phyloP scores from a whole-genome alignment of 129 eudicot genomes.

The Saussurea involucrata region DNA sequence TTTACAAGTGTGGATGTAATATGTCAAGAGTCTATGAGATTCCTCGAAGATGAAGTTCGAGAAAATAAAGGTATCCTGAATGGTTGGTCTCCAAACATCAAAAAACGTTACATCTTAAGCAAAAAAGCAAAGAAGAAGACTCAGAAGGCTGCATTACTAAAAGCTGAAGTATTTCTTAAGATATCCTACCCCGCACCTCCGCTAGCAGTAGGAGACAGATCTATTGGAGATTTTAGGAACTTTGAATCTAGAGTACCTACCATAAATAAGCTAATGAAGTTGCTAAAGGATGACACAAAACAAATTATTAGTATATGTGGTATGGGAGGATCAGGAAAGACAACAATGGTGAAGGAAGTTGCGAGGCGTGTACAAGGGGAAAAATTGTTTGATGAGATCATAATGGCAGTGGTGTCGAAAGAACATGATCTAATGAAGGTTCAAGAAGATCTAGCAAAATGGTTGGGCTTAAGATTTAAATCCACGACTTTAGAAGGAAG shows the following conservation, averaged over 20 bases:
- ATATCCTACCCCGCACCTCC: conserved; percentile 28
- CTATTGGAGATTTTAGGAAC: conserved; percentile 23
- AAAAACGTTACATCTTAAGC: conserved; percentile 30
- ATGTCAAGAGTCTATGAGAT: background rate
- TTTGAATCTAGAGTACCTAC: conserved; percentile 32
- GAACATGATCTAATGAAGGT: conserved; percentile 26
- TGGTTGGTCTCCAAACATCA: conserved; percentile 21
- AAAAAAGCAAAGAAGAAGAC: conserved; percentile 30
- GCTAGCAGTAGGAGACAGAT: conserved; percentile 21
- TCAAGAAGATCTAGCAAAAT: conserved; percentile 25
- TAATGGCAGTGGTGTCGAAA: conserved; percentile 25
- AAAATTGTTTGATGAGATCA: conserved; percentile 33
- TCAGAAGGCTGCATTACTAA: background rate
- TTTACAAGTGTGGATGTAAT: conserved; percentile 7
- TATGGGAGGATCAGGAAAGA: conserved; percentile 36
- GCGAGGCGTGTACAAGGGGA: conserved; percentile 26
- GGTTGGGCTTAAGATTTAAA: conserved; percentile 29
- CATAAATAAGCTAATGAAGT: conserved; percentile 24
- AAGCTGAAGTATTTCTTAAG: background rate
- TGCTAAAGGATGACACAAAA: conserved; percentile 22
- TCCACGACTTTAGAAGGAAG: conserved; percentile 11
- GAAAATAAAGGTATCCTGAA: conserved; percentile 9
- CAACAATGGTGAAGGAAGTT: conserved; percentile 32
- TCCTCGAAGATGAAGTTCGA: conserved; percentile 15
- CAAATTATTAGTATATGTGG: conserved; percentile 35